Base-by-base conservation (phyloP, 1,284 basidiomycete species). In the Ustilago lituana region DNA sequence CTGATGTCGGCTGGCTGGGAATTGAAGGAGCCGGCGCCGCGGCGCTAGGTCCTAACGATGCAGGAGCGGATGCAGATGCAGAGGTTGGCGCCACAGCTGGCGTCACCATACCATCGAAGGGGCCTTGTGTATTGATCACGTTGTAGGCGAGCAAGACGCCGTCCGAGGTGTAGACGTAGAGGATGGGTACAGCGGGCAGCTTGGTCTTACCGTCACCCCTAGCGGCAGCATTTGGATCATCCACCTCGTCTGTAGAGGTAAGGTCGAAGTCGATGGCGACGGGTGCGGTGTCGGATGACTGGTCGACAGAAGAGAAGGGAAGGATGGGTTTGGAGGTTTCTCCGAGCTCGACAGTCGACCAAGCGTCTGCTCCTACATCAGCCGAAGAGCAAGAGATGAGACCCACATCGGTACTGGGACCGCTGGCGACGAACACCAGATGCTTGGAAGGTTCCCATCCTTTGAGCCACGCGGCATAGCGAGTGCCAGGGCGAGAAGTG, bases 111-210 rank as follows among this genome's bases (percentile, higher is more conserved):
- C 81, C 82, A 1, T 81, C 78, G 62, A 85, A 86, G 35, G 56
- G n/a, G 67, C 82, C 27, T 19, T 83, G 82, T 3, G 85, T 84
- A 77, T 90, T 88, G 43, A 91, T 87, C 31, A 91, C 78, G 74
- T 88, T 85, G 89, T 92, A 93, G 3, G 86, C 91, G 33, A 89
- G 86, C 31, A 93, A 57, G 0, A 91, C 90, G 17, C 91, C 91
- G 74, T 93, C 91, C 59, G 88, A 91, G 4, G 90, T 86, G 79
- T 91, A 93, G 5, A 88, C 87, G 76, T 88, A 90, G 78, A 92
- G 84, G 48, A 92, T 85, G 0, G 91, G 91, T 14, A 81, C 76
- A 1, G 85, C 82, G 2, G 83, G 82, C 4, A 85, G 67, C 61
- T 85, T 85, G 4, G 82, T 74, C 9, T 80, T 78, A 36, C 84